A percentile compares a stretch with the other conserved stretches of the same genome.
Conservation (phyloP, 495 filamentous ascomycete species). For the Penicillium cataractarum region DNA sequence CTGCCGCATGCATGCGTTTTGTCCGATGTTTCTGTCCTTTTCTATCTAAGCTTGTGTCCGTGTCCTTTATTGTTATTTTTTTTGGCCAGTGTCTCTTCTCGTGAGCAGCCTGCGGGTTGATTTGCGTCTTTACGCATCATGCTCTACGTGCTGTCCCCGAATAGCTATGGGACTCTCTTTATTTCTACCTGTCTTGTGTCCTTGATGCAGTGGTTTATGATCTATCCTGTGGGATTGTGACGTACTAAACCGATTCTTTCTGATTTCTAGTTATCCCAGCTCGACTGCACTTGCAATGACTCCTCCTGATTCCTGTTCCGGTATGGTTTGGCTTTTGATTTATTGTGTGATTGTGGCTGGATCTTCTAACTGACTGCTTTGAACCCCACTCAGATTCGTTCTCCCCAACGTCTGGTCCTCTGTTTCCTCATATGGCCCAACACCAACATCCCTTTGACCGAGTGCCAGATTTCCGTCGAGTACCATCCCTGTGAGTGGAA, state of each 20-base stretch:
- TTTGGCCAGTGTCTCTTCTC: conserved; percentile 9
- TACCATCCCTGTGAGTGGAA: conserved; percentile 47
- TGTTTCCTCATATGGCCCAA: conserved; percentile 44
- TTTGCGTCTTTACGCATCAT: conserved; percentile 24
- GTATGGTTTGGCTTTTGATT: conserved; percentile 32
- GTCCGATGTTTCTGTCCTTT: conserved; percentile 33
- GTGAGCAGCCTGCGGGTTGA: conserved; percentile 16
- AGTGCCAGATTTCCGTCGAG: conserved; percentile 47
- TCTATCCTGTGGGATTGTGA: conserved; percentile 21
- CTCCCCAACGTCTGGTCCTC: conserved; percentile 40
- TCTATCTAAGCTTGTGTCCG: conserved; percentile 24
- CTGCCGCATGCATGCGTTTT: conserved; percentile 34
- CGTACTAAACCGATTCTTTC: conserved; percentile 30
- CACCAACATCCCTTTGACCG: conserved; percentile 43
- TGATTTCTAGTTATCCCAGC: conserved; percentile 40
- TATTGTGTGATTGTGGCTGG: neutral
- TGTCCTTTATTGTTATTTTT: conserved; percentile 13
- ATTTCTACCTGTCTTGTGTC: neutral
- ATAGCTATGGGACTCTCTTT: conserved; percentile 18
- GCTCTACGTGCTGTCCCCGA: conserved; percentile 19
- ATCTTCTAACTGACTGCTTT: conserved; percentile 11
- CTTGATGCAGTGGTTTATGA: conserved; percentile 7
- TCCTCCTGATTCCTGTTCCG: conserved; percentile 51
- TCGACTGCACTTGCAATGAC: conserved; percentile 50
- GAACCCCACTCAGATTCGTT: conserved; percentile 38